Percentiles rank a stretch among this genome's conserved stretches.
Conservation (phyloP, 176 grass and related monocot species). For the Panicum miliaceum region DNA sequence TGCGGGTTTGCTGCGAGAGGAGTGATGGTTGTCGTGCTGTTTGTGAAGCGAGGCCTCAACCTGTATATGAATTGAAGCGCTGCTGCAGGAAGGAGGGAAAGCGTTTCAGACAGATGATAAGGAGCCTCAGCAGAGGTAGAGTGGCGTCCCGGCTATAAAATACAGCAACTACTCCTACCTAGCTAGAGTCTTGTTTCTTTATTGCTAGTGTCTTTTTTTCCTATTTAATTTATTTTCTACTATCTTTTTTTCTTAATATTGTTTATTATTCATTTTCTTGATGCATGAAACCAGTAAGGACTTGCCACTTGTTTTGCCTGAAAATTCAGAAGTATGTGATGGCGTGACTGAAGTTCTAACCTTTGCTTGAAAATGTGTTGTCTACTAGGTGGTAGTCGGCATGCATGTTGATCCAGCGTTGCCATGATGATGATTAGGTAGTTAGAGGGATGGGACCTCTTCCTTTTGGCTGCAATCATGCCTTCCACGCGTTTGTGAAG, state of each 20-base stretch:
- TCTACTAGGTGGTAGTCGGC: not conserved
- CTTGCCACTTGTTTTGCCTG: too few species aligned
- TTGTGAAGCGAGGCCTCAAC: not conserved
- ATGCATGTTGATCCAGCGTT: not conserved
- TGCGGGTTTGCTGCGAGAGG: not conserved
- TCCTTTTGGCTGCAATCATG: not conserved
- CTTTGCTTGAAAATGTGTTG: too few species aligned
- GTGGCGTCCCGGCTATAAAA: not conserved
- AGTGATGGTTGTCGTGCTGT: not conserved
- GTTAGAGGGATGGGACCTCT: constrained; percentile 7
- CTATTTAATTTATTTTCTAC: too few species aligned
- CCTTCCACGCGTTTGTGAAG: not conserved
- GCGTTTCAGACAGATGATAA: not conserved
- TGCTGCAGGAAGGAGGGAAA: not conserved
- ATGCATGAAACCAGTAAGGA: too few species aligned
- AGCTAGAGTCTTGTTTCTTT: not conserved
- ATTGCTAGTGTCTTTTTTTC: too few species aligned
- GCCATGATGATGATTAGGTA: constrained; percentile 36
- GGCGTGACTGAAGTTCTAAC: too few species aligned
- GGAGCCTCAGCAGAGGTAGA: not conserved
- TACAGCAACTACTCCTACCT: not conserved
- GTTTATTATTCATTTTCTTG: too few species aligned
- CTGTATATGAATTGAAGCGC: not conserved
- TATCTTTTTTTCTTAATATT: too few species aligned
- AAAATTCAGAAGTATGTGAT: too few species aligned